phyloP scores from a whole-genome alignment of 441 rosid genomes.

The Euphorbia celastroides region DNA sequence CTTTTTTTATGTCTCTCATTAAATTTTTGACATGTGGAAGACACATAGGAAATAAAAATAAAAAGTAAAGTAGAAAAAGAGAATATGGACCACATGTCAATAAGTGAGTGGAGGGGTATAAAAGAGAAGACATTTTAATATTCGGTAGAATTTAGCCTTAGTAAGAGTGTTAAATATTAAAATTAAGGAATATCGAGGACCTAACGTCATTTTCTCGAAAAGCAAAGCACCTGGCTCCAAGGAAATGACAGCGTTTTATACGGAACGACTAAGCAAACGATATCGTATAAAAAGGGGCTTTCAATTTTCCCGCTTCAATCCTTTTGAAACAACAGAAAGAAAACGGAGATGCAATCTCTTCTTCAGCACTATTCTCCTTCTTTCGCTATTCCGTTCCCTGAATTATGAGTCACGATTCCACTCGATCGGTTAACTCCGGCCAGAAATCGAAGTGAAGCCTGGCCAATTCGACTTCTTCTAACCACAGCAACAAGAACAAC shows the following conservation, averaged over 20 bases:
- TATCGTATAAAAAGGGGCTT: neutral
- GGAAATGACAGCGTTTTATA: neutral
- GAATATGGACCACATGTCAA: no score
- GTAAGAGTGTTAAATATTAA: no score
- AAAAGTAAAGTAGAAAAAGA: no score
- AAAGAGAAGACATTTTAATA: no score
- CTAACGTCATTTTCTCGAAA: neutral
- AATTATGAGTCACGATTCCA: slow-evolving; percentile 40
- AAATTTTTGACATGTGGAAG: no score
- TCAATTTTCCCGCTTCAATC: slow-evolving; percentile 19
- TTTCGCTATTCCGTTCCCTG: slow-evolving; percentile 10
- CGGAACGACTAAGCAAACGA: neutral
- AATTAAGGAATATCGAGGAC: no score
- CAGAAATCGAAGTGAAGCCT: slow-evolving; percentile 53
- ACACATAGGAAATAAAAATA: no score
- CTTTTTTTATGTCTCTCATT: no score
- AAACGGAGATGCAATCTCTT: slow-evolving; percentile 2
- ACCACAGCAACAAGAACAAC: slow-evolving; percentile 34
- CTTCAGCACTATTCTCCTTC: neutral
- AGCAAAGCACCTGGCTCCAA: neutral
- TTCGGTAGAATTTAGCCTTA: no score
- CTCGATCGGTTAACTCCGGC: slow-evolving; percentile 40
- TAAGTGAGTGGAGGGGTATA: no score
- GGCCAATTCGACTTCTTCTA: slow-evolving; percentile 40
- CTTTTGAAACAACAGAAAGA: slow-evolving; percentile 6